These are phyloP conservation scores for Beauveria asiatica DNA, from an alignment of 2,329 filamentous ascomycete genomes.

Conservation along the genomic window DNA sequence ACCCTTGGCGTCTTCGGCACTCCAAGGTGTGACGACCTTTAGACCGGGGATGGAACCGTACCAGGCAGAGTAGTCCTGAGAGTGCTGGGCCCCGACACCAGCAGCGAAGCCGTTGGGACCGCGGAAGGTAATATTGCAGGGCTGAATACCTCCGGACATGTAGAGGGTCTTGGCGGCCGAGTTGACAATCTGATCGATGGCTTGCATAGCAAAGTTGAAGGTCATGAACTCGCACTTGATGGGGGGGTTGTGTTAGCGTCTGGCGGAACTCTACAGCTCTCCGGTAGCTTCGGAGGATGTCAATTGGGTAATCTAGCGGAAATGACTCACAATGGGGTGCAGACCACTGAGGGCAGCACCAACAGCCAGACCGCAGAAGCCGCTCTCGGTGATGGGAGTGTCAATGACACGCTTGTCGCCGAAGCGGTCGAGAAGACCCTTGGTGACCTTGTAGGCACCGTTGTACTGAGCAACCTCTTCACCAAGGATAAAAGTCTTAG, in stretches of 20 bases:
- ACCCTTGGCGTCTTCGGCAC: constrained; percentile 95
- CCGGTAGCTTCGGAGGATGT: neutral
- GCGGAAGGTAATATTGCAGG: constrained; percentile 99
- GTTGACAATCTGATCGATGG: constrained; percentile 99
- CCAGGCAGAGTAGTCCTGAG: constrained; percentile 97
- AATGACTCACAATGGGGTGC: constrained; percentile 72
- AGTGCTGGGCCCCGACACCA: constrained; percentile 95
- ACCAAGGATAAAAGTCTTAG: constrained; percentile 91
- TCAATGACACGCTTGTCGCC: constrained; percentile 97
- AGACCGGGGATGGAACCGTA: constrained; percentile 96
- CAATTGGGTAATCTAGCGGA: neutral
- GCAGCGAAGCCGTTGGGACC: constrained; percentile 96
- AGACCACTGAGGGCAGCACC: constrained; percentile 92
- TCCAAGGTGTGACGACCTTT: constrained; percentile 96
- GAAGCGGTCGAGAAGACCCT: constrained; percentile 93
- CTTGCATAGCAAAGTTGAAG: constrained; percentile 99
- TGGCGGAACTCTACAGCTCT: neutral
- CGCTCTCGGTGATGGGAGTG: constrained; percentile 95
- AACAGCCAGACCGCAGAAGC: constrained; percentile 87
- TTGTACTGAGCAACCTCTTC: constrained; percentile 99
- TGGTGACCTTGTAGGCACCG: constrained; percentile 99
- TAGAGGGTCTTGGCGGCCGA: constrained; percentile 98
- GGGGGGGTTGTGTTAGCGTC: constrained; percentile 1
- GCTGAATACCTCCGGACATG: constrained; percentile 99
- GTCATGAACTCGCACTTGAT: constrained; percentile 97